Base-by-base conservation (phyloP, 2,329 filamentous ascomycete genomes). In the Chrysoporthe puriensis region DNA sequence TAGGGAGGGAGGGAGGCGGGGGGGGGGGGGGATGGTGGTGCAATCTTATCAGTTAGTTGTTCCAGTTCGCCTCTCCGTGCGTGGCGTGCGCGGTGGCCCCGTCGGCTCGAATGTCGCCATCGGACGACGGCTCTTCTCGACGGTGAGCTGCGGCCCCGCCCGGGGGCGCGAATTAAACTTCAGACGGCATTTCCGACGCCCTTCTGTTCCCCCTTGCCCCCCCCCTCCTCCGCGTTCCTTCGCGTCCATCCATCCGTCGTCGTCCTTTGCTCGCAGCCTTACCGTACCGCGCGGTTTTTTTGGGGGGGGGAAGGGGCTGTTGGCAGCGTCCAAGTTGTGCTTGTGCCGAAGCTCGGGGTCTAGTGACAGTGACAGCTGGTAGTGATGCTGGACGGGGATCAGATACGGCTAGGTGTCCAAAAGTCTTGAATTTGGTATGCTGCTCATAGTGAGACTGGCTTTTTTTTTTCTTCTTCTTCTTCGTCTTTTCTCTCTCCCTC, bases 401-500 rank as follows among this genome's bases (percentile, higher is more conserved):
- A 54, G 50, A 16, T 54, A 34, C 11, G 21, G 26, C 32, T 6
- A 54, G 26, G 13, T 54, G 11, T 16, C 34, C 34, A n/a, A 18
- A n/a, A 57, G 14, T 40, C 14, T 40, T 40, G 7, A 57, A 57
- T 57, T 40, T 57, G 34, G 13, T 57, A 57, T 57, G 54, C 34
- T 57, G 54, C 54, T 61, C 58, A 44, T 44, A 18, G n/a, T 13
- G 40, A 61, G 42, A 26, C 58, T 40, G 16, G 54, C 54, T 57
- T 14, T 52, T 21, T 14, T 26, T 18, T 21, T 21, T 48, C 26
- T 52, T 14, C 6, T 4, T 26, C 3, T 26, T 26, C 3, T 26
- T 26, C 14, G 1, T n/a, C 7, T 46, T 46, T 18, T 46, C 54
- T 36, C 18, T 57, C 54, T 32, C 36, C 50, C 26, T 26, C 26